Evolutionary conservation across 2,329 filamentous ascomycete species (phyloP), one percentile per base, ranked within the genome.

Genomic region (Dactylellina leptospora): DNA sequence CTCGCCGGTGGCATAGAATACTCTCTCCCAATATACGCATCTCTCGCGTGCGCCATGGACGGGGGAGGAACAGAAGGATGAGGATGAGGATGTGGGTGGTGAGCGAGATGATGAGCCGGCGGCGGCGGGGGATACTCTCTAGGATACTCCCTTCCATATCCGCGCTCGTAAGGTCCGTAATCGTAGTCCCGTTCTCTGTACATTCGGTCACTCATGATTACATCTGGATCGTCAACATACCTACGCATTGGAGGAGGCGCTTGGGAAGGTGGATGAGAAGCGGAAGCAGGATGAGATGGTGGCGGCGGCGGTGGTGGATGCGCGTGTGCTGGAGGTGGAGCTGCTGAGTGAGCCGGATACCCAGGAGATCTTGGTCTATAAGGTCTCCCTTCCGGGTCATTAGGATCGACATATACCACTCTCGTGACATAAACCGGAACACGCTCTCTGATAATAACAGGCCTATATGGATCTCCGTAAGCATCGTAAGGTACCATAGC

Each of bases 121-220:
- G 53, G 54, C n/a, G 58, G 64, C 9, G 40, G 64, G 1, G 33
- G 28, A 20, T 62, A 63, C 18, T 71, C 58, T 30, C 58, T 44
- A 3, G 58, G 8, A 44, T 71, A 71, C 4, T 71, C 66, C 16
- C 66, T 63, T 3, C 27, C 48, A 27, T 71, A 71, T 8, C 58
- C 66, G 3, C 58, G 56, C n/a, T 71, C 66, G 30, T 71, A 71
- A 5, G 58, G 66, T 1, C 58, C 51, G 28, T 71, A 71, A 30
- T 71, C 66, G 27, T 71, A 71, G 28, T 71, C 66, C 23, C 66
- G 22, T 45, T 71, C 66, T 40, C 66, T 56, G 28, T 71, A 71
- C 5, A 55, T 36, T 51, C 66, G 30, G 22, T 71, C 58, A 56
- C 58, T 62, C 48, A 71, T 58, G 10, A 70, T 36, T 20, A 63